Evolutionary conservation across 179 eudicot genomes (phyloP).

Genomic region (Spergularia azorica): DNA sequence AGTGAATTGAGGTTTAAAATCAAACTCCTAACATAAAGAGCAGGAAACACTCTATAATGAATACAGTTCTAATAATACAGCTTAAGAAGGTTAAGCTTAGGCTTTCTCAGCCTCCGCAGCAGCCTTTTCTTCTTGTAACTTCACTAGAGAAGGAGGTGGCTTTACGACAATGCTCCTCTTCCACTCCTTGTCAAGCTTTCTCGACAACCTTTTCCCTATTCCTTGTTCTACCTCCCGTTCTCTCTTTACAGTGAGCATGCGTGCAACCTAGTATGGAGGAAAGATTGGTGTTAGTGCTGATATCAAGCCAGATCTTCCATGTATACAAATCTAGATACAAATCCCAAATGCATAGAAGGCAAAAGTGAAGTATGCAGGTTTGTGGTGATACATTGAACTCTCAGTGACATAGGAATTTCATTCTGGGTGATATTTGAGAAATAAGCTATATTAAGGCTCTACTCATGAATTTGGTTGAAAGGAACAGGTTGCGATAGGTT

Average conservation of each 20-base stretch:
- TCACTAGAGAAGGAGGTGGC: conserved; percentile 77
- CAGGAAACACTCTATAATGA: conserved; percentile 5
- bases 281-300: background rate
- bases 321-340: background rate
- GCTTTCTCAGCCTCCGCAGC: conserved; percentile 69
- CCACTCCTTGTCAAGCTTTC: conserved; percentile 87
- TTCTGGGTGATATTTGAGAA: background rate
- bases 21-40: conserved; percentile 11
- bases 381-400: background rate
- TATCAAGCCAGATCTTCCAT: background rate
- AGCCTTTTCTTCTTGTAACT: conserved; percentile 67
- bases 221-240: conserved; percentile 92
- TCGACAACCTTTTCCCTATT: conserved; percentile 72
- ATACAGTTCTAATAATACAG: conserved; percentile 18
- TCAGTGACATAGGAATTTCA: background rate
- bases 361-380: background rate
- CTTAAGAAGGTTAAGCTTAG: conserved; percentile 19
- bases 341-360: background rate
- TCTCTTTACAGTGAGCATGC: conserved; percentile 83
- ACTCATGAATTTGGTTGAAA: too few relatives aligned
- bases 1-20: conserved; percentile 7
- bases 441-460: background rate
- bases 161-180: conserved; percentile 70
- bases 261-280: conserved; percentile 57
- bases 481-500: too few relatives aligned